These are phyloP conservation scores for Pulveroboletus ravenelii DNA, from an alignment of 768 basidiomycete species.

Conservation along the genomic window DNA sequence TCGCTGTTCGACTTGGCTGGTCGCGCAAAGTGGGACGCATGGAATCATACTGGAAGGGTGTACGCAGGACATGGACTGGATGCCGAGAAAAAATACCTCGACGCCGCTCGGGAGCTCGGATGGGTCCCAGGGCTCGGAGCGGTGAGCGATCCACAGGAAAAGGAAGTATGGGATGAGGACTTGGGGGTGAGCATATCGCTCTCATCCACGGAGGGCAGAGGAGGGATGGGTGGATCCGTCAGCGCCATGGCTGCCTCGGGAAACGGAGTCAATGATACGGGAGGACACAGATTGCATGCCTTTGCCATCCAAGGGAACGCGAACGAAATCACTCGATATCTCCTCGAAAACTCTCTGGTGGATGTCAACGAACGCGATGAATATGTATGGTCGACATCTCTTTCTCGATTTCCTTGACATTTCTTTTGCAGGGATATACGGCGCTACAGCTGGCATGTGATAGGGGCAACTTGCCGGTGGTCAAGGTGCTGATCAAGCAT, in stretches of 20 bases:
- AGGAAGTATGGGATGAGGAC: conserved; percentile 45
- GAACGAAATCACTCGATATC: conserved; percentile 39
- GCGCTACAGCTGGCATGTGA: conserved; percentile 85
- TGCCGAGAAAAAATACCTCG: conserved; percentile 63
- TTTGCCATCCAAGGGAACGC: conserved; percentile 57
- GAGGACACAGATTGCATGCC: conserved; percentile 50
- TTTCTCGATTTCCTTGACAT: conserved; percentile 1
- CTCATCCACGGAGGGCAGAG: conserved; percentile 24
- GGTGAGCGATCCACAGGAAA: conserved; percentile 7
- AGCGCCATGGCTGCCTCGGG: conserved; percentile 50
- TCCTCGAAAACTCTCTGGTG: conserved; percentile 37
- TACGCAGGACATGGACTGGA: conserved; percentile 41
- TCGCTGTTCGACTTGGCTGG: conserved; percentile 76
- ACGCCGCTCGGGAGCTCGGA: conserved; percentile 62
- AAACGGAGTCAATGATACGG: conserved; percentile 36
- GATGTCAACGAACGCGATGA: conserved; percentile 64
- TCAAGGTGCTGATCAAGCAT: conserved; percentile 51
- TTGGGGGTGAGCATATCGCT: conserved; percentile 24
- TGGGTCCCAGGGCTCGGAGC: conserved; percentile 46
- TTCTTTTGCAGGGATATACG: conserved; percentile 67
- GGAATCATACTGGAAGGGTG: conserved; percentile 49
- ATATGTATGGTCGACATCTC: conserved; percentile 52
- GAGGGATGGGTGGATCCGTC: conserved; percentile 54
- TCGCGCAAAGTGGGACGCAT: conserved; percentile 86
- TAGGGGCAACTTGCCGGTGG: conserved; percentile 59